Evolutionary conservation across 1,139 yeast genomes (phyloP).

Genomic region (Kazachstania sp.): DNA sequence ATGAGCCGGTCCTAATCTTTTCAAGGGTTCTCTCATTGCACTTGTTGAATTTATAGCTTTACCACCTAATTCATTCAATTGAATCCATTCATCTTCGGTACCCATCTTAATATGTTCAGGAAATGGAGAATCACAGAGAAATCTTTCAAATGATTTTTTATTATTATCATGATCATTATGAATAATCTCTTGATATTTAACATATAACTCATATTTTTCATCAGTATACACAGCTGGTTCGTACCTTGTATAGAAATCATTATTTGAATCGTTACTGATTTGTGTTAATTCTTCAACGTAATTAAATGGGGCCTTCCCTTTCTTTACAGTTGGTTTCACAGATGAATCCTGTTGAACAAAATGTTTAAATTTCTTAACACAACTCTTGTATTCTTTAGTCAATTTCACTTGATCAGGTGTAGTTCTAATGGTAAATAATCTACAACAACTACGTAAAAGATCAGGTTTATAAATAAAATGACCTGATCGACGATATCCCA

Average conservation of each 20-base stretch:
- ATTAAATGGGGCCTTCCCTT: conserved; percentile 3
- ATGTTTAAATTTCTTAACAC: conserved; percentile 50
- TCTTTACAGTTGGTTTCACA: conserved; percentile 5
- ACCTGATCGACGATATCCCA: conserved; percentile 79
- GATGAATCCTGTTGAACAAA: conserved; percentile 2
- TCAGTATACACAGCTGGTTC: conserved; percentile 46
- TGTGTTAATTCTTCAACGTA: conserved; percentile 31
- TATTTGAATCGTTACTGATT: conserved; percentile 24
- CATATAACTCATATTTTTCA: conserved; percentile 60
- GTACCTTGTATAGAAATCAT: conserved; percentile 40
- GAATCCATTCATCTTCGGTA: conserved; percentile 24
- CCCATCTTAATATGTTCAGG: conserved; percentile 27
- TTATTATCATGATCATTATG: conserved; percentile 55
- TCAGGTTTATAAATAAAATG: conserved; percentile 66
- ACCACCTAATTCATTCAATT: conserved; percentile 32
- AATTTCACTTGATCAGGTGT: conserved; percentile 39
- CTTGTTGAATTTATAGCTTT: conserved; percentile 6
- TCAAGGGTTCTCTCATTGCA: conserved; percentile 6
- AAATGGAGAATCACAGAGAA: conserved; percentile 68
- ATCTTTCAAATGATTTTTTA: conserved; percentile 45
- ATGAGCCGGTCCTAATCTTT: conserved; percentile 48
- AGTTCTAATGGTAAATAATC: conserved; percentile 75
- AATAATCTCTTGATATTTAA: conserved; percentile 57
- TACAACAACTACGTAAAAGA: conserved; percentile 63
- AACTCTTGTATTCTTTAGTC: conserved; percentile 59